Base-by-base conservation (phyloP, 495 filamentous ascomycete genomes). In the Aspergillus sparsus region DNA sequence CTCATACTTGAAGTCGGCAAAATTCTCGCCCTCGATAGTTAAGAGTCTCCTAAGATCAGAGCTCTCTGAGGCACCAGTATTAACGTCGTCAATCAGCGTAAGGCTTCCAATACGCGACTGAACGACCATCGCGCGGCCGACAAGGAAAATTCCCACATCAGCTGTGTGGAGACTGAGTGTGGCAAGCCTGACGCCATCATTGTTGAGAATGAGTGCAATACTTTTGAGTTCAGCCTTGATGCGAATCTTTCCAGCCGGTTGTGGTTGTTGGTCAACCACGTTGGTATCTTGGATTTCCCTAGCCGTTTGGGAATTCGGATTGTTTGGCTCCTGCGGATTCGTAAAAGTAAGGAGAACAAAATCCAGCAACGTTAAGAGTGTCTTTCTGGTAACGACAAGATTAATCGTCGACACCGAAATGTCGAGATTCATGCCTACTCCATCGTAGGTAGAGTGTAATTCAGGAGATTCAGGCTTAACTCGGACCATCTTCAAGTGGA, bases 1-100 rank as follows among this genome's bases (percentile, higher is more conserved):
- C 74, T 98, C 90, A 66, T 98, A 98, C 32, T 88, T 88, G 77
- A 98, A 98, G 70, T 98, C 93, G n/a, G 93, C 94, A 32, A 98
- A 86, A 63, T 98, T 90, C 49, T 97, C 86, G 11, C 94, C 94
- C 74, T 98, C 87, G 52, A 98, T 98, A 0, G 91, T 93, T 41
- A 98, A 80, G 12, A 98, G 83, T 60, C 94, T 89, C 21, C 94
- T 87, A 15, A 98, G 80, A 62, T 88, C 83, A 7, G 93, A 97
- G 16, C 85, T 81, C 66, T 86, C 86, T 3, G 86, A 80, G 3
- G 92, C 93, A 45, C 94, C 94, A 65, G 94, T 84, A 67, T 98
- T 97, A 65, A 98, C 87, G 71, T 98, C 94, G 66, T 98, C 95
- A 13, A 97, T 81, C 45, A 98, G 74, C 2, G 86, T 92, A 49